Evolutionary conservation across 2,329 filamentous ascomycete species (phyloP), one percentile per base, ranked within the genome.

Genomic region (Monilinia laxa): DNA sequence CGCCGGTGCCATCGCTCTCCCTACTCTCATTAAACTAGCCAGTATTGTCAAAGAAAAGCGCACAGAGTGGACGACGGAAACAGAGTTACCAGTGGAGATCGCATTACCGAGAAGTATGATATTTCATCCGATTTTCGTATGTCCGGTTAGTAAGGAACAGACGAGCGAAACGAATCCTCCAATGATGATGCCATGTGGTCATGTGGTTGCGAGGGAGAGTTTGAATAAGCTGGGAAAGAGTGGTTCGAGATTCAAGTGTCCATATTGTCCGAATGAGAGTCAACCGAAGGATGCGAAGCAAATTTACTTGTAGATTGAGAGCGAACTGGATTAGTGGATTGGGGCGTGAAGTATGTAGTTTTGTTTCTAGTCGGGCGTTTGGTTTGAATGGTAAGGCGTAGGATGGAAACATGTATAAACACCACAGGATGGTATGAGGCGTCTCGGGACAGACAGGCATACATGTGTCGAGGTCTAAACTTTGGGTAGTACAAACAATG

Each of bases 91-190:
- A 0, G 95, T 93, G 76, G 84, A 91, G 73, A 88, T 85, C 1
- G 83, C 85, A 2, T 79, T 88, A 2, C 85, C 86, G 0, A 75
- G 78, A 60, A 83, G 81, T 71, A 87, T 87, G 84, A 81, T 88
- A 59, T 99, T 96, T 81, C 95, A 99, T 78, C 91, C 91, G 66
- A 97, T 99, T 75, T 99, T 99, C 76, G 95, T 99, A 53, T 99
- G 95, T 75, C 95, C 95, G 0, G 95, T 99, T 6, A 93, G 90
- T 74, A 98, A 98, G 78, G 95, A 97, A 76, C 95, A 99, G 78
- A 93, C 91, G 0, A 99, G 94, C 0, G 93, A 96, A 74, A 80
- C 84, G 31, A 99, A 99, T 77, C 95, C 95, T 14, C 93, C 95
- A 2, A 96, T 98, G 90, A 95, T 97, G 86, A 88, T 99, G 75